Evolutionary conservation across 306 rosid species (phyloP).

Genomic region (Quercus parvula): DNA sequence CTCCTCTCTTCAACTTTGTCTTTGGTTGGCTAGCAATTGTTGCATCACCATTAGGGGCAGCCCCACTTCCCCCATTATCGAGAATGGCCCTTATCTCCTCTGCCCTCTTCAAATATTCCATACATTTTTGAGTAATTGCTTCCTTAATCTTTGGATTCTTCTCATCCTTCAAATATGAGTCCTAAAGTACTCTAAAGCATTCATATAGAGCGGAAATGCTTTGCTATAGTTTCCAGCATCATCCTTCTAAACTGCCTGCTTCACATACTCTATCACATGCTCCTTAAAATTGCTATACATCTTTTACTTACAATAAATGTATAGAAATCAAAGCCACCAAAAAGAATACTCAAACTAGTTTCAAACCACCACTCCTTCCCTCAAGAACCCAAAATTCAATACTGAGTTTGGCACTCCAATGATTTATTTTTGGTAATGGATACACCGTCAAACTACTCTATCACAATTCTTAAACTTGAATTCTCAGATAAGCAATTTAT

Average conservation of each 20-base stretch:
- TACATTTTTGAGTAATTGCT: constrained; percentile 84
- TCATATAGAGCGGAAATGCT: no score
- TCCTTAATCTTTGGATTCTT: constrained; percentile 73
- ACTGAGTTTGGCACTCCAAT: not conserved
- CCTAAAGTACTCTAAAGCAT: no score
- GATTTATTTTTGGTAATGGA: no score
- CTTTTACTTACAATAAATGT: constrained; percentile 15
- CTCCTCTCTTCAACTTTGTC: constrained; percentile 75
- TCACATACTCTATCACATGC: constrained; percentile 92
- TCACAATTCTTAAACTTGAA: no score
- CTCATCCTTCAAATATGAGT: no score
- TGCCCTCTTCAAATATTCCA: constrained; percentile 86
- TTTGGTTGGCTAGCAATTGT: constrained; percentile 76
- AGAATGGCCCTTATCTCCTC: constrained; percentile 88
- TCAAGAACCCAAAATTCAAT: not conserved
- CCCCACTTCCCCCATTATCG: constrained; percentile 77
- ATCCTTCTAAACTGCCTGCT: constrained; percentile 68
- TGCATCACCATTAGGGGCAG: constrained; percentile 79
- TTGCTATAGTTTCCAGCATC: no score
- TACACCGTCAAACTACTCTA: no score
- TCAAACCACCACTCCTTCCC: not conserved
- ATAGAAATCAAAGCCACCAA: constrained; percentile 1
- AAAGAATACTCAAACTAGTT: no score
- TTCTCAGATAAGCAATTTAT: no score
- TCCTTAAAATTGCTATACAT: constrained; percentile 92